Evolutionary conservation across 1,284 basidiomycete species (phyloP).

Genomic region (Mycena citricolor): DNA sequence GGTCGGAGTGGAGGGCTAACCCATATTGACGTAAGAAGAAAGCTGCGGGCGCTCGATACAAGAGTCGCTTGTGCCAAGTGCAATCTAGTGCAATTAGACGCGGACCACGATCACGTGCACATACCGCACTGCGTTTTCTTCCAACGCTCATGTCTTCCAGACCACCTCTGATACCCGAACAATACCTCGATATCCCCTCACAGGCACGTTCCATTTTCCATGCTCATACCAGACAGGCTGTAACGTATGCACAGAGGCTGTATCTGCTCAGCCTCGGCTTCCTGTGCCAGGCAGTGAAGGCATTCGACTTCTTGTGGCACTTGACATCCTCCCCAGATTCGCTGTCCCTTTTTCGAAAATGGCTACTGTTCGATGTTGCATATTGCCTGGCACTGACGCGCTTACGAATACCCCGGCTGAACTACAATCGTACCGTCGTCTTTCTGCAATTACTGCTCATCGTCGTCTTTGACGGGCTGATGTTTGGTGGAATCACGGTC

Average conservation of each 20-base stretch:
- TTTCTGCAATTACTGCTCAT: constrained; percentile 57
- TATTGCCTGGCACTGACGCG: constrained; percentile 61
- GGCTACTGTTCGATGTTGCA: constrained; percentile 67
- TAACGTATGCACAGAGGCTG: constrained; percentile 26
- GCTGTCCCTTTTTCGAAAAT: constrained; percentile 55
- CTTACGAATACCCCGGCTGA: constrained; percentile 77
- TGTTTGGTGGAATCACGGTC: constrained; percentile 70
- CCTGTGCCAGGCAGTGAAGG: constrained; percentile 64
- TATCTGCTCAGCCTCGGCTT: constrained; percentile 56
- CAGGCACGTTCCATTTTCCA: constrained; percentile 33
- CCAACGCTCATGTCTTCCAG: constrained; percentile 1
- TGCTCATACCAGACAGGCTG: too few species aligned
- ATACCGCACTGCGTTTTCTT: not conserved
- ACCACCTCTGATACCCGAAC: constrained; percentile 49
- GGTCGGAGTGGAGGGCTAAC: constrained; percentile 8
- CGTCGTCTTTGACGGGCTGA: constrained; percentile 62
- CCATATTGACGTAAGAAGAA: not conserved
- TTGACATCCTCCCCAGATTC: constrained; percentile 44
- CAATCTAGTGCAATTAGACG: constrained; percentile 8
- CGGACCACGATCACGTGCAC: not conserved
- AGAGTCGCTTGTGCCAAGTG: constrained; percentile 4
- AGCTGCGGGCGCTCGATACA: not conserved
- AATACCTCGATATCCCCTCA: constrained; percentile 54
- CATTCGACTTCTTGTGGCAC: constrained; percentile 58
- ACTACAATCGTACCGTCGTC: constrained; percentile 63